Percentiles rank a stretch among this genome's conserved stretches.
phyloP scores from a whole-genome alignment of 306 rosid genomes.

The Canavalia ensiformis region DNA sequence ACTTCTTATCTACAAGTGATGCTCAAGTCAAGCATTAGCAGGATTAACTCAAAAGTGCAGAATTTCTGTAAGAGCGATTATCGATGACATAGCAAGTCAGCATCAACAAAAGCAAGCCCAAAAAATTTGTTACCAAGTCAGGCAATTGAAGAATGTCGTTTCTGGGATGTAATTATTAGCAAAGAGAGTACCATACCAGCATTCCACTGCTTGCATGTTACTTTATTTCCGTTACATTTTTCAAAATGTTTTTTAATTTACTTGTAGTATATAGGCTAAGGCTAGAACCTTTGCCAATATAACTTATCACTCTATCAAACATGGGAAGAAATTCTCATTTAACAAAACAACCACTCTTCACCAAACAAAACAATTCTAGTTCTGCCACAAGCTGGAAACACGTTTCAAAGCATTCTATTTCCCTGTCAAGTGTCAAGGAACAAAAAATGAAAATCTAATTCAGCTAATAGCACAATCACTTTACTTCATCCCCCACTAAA shows the following conservation, averaged over 20 bases:
- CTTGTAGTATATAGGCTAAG: background rate
- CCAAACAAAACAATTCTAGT: slow-evolving; percentile 2
- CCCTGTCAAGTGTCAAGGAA: slow-evolving; percentile 11
- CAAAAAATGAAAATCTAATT: background rate
- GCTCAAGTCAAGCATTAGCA: slow-evolving; percentile 26
- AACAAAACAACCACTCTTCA: background rate
- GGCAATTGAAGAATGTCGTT: slow-evolving; percentile 19
- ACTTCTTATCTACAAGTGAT: background rate
- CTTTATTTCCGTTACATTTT: slow-evolving; percentile 20
- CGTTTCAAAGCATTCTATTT: slow-evolving; percentile 16
- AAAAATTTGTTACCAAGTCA: background rate
- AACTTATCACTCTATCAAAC: background rate
- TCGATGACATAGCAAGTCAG: slow-evolving; percentile 8
- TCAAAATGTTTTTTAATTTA: background rate
- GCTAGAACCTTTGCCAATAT: background rate
- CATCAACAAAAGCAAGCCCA: slow-evolving; percentile 2
- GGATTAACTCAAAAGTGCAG: slow-evolving; percentile 1
- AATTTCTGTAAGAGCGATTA: background rate
- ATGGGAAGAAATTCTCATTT: slow-evolving; percentile 1
- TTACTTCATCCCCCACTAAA: background rate
- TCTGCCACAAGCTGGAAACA: slow-evolving; percentile 9
- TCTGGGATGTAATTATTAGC: slow-evolving; percentile 18
- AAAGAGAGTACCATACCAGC: slow-evolving; percentile 4
- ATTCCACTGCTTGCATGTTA: background rate
- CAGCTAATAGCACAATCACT: slow-evolving; percentile 12